These are phyloP conservation scores for Amanita molliuscula DNA, from an alignment of 768 basidiomycete genomes.

Conservation along the genomic window DNA sequence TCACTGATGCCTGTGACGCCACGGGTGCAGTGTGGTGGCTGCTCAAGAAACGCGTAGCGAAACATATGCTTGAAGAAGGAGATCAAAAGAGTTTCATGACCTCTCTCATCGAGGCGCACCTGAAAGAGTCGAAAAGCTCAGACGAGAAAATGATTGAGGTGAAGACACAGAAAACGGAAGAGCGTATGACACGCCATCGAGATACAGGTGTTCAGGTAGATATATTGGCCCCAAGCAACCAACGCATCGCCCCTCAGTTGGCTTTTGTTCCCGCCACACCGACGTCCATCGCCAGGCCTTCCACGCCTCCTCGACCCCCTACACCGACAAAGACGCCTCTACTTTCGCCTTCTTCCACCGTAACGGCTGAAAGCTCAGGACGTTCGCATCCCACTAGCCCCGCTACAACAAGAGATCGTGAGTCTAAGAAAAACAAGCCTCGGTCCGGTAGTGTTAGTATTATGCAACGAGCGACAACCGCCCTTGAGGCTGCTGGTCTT, in stretches of 20 bases:
- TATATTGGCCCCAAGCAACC: slow-evolving; percentile 14
- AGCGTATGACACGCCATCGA: slow-evolving; percentile 22
- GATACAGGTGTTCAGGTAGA: slow-evolving; percentile 38
- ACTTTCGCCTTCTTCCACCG: slow-evolving; percentile 45
- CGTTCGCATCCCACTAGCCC: slow-evolving; percentile 67
- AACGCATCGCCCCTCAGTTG: slow-evolving; percentile 46
- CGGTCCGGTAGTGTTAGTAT: slow-evolving; percentile 90
- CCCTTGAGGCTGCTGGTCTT: slow-evolving; percentile 75
- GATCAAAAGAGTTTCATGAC: slow-evolving; percentile 7
- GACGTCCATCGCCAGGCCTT: slow-evolving; percentile 33
- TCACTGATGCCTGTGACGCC: slow-evolving; percentile 86
- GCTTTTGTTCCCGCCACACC: slow-evolving; percentile 75
- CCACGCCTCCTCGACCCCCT: slow-evolving; percentile 44
- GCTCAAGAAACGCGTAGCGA: slow-evolving; percentile 73
- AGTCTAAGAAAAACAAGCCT: slow-evolving; percentile 50
- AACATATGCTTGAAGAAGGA: slow-evolving; percentile 29
- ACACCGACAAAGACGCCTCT: slow-evolving; percentile 39
- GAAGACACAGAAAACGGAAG: slow-evolving; percentile 8
- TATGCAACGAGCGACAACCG: slow-evolving; percentile 91
- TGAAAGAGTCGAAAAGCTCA: neutral
- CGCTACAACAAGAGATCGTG: slow-evolving; percentile 38
- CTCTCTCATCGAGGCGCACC: slow-evolving; percentile 1
- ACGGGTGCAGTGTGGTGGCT: slow-evolving; percentile 96
- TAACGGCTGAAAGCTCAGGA: slow-evolving; percentile 36
- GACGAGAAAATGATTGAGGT: neutral